These are phyloP conservation scores for Microcera coccophila DNA, from an alignment of 2,329 filamentous ascomycete genomes.

Conservation along the genomic window DNA sequence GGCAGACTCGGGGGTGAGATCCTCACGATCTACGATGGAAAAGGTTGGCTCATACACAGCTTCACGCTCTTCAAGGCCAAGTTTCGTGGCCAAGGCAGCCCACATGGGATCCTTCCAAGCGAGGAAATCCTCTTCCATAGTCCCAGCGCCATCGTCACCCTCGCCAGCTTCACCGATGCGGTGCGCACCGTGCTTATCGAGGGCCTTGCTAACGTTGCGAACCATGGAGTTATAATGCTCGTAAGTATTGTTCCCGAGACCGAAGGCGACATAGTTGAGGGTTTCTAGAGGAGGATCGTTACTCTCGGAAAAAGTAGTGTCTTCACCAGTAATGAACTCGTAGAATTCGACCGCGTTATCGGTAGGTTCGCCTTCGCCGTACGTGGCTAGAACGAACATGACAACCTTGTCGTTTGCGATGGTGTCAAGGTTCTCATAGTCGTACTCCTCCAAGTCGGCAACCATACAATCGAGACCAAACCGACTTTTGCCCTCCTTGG, in stretches of 20 bases:
- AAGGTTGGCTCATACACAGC: constrained; percentile 94
- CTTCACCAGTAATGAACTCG: constrained; percentile 85
- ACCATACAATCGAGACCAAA: constrained; percentile 98
- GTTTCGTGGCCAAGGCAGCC: constrained; percentile 73
- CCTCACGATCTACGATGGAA: constrained; percentile 70
- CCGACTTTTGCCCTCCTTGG: constrained; percentile 94
- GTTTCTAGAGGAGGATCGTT: constrained; percentile 70
- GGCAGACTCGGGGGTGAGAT: constrained; percentile 67
- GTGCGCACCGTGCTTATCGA: constrained; percentile 77
- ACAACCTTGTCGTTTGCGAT: constrained; percentile 87
- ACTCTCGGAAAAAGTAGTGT: constrained; percentile 73
- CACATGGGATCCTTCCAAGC: constrained; percentile 99
- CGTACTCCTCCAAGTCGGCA: constrained; percentile 95
- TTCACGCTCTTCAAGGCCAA: constrained; percentile 91
- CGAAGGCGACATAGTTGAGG: constrained; percentile 91
- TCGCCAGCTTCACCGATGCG: constrained; percentile 86
- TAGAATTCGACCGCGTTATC: constrained; percentile 99
- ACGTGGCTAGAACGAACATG: constrained; percentile 94
- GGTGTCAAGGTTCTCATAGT: constrained; percentile 87
- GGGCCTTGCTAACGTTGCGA: constrained; percentile 76
- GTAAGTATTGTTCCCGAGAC: constrained; percentile 98
- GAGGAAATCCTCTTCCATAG: constrained; percentile 99
- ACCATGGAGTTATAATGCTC: constrained; percentile 99
- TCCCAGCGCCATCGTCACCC: constrained; percentile 95
- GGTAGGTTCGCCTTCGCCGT: constrained; percentile 96